Base-by-base conservation (phyloP, 2,329 filamentous ascomycete species). In the Calycina marina region DNA sequence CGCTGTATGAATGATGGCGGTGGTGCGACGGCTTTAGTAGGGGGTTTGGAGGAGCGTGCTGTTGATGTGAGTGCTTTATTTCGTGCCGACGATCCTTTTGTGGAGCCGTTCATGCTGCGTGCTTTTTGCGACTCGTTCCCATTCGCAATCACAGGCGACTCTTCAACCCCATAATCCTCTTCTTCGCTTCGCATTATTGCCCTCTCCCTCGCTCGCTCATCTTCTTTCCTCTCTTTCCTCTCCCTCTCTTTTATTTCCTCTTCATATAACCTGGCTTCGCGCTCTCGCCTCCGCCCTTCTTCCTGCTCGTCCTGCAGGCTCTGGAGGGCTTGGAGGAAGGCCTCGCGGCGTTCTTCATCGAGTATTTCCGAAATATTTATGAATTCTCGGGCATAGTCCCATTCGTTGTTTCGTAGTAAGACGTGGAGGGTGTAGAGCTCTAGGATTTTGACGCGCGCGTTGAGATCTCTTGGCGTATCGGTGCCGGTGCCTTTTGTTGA, bases 381-480 rank as follows among this genome's bases (percentile, higher is more conserved):
- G 54, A 96, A 96, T 46, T 93, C 82, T 38, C 74, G 72, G 4
- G 90, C 84, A 48, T 94, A 94, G 37, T 93, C 83, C 90, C 90
- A 98, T 58, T 96, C 85, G 35, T 83, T 76, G 46, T 94, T 96
- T 32, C 84, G 71, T 4, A 88, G 75, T n/a, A 98, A 71, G 5
- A 96, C 83, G 51, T 98, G 90, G 4, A 98, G 67, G 1, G 85
- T 92, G 55, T 94, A 98, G 6, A 98, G 67, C 58, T 98, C 90
- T 31, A 98, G 71, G 25, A 98, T 81, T 60, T 92, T 93, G 41
- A 94, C 76, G 28, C 85, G 71, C 4, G 83, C 76, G 44, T 81
- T 77, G 20, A 93, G 69, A 51, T 93, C 84, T 40, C 82, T 74
- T 0, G 84, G 84, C 0, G 84, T 92, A 50, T 84, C 76, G 25